Percentiles rank a stretch among this genome's conserved stretches.
Conservation (phyloP, 2,329 filamentous ascomycete genomes). For the Penicillium italicum region DNA sequence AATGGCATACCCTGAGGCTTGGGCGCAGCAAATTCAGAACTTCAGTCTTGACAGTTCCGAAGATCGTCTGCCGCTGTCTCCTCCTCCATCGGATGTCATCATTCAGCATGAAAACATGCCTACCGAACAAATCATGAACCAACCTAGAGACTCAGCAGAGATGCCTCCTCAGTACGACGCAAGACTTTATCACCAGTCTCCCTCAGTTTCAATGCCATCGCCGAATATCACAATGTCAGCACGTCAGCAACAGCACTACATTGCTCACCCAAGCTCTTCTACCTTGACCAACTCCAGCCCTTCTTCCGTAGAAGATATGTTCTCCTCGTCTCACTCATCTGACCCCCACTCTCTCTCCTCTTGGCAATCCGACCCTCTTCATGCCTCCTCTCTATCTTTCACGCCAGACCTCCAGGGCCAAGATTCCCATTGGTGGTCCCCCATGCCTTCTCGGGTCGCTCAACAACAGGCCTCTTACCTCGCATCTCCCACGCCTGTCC, state of each 20-base stretch:
- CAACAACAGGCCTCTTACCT: conserved; percentile 39
- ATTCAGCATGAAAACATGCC: conserved; percentile 39
- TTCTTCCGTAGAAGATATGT: conserved; percentile 38
- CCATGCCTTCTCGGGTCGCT: conserved; percentile 34
- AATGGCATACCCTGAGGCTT: conserved; percentile 45
- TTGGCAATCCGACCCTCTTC: conserved; percentile 42
- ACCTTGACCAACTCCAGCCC: conserved; percentile 33
- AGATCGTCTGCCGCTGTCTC: conserved; percentile 43
- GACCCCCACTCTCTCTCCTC: conserved; percentile 39
- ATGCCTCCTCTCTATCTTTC: conserved; percentile 36
- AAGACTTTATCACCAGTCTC: conserved; percentile 33
- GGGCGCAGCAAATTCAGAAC: conserved; percentile 54
- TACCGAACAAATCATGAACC: conserved; percentile 32
- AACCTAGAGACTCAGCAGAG: conserved; percentile 28
- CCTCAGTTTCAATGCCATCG: conserved; percentile 35
- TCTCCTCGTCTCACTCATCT: conserved; percentile 40
- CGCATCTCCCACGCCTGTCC: conserved; percentile 35
- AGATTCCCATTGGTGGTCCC: conserved; percentile 44
- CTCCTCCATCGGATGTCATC: conserved; percentile 45
- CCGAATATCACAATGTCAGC: conserved; percentile 29
- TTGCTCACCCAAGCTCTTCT: conserved; percentile 30
- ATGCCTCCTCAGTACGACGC: conserved; percentile 34
- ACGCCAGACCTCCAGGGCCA: conserved; percentile 39
- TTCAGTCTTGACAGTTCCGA: conserved; percentile 50
- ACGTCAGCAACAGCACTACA: conserved; percentile 34